phyloP scores from a whole-genome alignment of 1,139 yeast species.

The Saccharomyces hybrid region DNA sequence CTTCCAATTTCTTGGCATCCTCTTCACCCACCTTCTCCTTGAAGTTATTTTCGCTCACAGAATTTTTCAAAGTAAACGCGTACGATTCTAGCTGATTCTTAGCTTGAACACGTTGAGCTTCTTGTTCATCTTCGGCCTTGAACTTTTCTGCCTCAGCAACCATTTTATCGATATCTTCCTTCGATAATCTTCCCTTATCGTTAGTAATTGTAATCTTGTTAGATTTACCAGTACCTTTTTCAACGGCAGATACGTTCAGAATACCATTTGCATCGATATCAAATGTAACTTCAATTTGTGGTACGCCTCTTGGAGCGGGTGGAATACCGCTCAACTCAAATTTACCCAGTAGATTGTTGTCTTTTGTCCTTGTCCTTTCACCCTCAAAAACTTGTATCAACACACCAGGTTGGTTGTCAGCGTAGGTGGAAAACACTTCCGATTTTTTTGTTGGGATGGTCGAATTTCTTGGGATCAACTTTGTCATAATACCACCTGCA shows the following conservation, averaged over 20 bases:
- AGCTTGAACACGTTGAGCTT: conserved; percentile 67
- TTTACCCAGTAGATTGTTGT: conserved; percentile 91
- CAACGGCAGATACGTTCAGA: conserved; percentile 86
- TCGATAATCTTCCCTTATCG: conserved; percentile 90
- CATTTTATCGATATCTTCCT: conserved; percentile 91
- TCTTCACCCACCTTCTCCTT: conserved; percentile 78
- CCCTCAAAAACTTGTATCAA: conserved; percentile 95
- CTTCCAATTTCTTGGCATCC: conserved; percentile 74
- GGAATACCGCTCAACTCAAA: conserved; percentile 94
- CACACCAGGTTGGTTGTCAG: conserved; percentile 96
- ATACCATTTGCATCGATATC: conserved; percentile 96
- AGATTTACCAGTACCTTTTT: conserved; percentile 86
- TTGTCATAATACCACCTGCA: conserved; percentile 97
- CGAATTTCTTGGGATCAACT: conserved; percentile 92
- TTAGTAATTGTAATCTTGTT: conserved; percentile 74
- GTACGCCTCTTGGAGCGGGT: conserved; percentile 97
- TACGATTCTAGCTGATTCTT: conserved; percentile 83
- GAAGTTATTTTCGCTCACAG: conserved; percentile 52
- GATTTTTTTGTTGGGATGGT: conserved; percentile 96
- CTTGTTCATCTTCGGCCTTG: conserved; percentile 74
- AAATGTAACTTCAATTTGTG: conserved; percentile 95
- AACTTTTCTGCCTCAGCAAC: conserved; percentile 81
- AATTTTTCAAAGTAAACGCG: conserved; percentile 72
- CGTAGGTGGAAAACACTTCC: conserved; percentile 93
- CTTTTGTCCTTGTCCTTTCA: conserved; percentile 93